Evolutionary conservation across 805 yeast species (phyloP), one percentile per base, ranked within the genome.

Genomic region (Yamadazyma akitaensis): DNA sequence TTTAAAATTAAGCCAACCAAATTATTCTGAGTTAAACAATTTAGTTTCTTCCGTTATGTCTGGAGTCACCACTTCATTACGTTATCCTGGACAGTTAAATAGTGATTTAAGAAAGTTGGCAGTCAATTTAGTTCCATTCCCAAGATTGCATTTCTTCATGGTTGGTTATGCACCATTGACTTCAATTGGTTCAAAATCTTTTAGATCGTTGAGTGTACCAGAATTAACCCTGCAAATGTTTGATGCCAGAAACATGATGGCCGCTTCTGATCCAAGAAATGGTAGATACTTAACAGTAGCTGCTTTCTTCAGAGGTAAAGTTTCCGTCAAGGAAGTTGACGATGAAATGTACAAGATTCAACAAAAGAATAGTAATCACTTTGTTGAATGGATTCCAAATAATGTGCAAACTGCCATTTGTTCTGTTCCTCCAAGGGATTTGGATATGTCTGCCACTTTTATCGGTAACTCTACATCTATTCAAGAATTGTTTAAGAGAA

Each of bases 381-480:
- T 90, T 61, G 97, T 90, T 44, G 96, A 89, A 68, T 90, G 96
- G 96, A 90, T 90, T 70, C 96, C 97, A 59, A 88, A 88, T 69
- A 90, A 90, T 63, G 95, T 90, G 55, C 96, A 90, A 75, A 85
- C 96, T 32, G 90, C 97, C 41, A 88, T 90, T 47, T 90, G 97
- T 71, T 82, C 91, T 18, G 94, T 88, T 50, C 87, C 97, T 33
- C 96, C 96, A 58, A 80, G 78, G 67, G 92, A 78, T 60, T 75
- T 85, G 58, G 91, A 86, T 62, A 88, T 87, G 88, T 74, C 96
- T 48, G 97, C 96, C 38, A 90, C 97, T 11, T 89, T 89, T 62
- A 84, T 90, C 59, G 96, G 96, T 62, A 90, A 90, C 75, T 85
- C 96, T 25, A 90, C 97, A 4, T 85, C 96, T 2, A 87, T 90